Percentiles rank a stretch among this genome's conserved stretches.
These are phyloP conservation scores for Houttuynia cordata DNA, from an alignment of 164 flowering plant species.

Conservation along the genomic window DNA sequence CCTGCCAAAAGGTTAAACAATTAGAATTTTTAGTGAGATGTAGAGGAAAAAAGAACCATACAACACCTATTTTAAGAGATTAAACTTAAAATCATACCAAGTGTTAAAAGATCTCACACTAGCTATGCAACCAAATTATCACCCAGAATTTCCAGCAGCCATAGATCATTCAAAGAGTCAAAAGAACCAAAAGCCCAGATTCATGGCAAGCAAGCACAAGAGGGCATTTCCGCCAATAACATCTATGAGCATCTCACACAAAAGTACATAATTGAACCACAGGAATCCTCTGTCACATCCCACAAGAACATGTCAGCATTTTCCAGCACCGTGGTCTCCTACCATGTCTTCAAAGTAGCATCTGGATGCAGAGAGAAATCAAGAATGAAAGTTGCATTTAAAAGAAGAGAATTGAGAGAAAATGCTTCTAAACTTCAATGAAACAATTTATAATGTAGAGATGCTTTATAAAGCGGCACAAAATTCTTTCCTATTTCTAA, in stretches of 20 bases:
- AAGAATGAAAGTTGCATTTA: too few species aligned
- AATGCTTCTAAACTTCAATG: too few species aligned
- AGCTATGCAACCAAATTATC: constrained; percentile 16
- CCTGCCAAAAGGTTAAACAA: constrained; percentile 61
- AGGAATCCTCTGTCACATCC: constrained; percentile 20
- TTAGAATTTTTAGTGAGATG: constrained; percentile 22
- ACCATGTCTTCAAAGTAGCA: not conserved
- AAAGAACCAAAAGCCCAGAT: constrained; percentile 25
- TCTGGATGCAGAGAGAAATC: too few species aligned
- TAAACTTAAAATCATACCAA: constrained; percentile 14
- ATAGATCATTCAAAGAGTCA: constrained; percentile 31
- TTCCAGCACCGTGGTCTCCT: not conserved
- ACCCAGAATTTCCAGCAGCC: constrained; percentile 34
- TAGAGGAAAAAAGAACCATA: constrained; percentile 11
- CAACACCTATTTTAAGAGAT: constrained; percentile 6
- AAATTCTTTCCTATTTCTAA: too few species aligned
- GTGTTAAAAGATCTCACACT: constrained; percentile 14
- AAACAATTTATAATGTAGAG: too few species aligned
- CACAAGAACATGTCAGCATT: constrained; percentile 8
- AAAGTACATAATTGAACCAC: constrained; percentile 34
- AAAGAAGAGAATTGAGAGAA: too few species aligned
- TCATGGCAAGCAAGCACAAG: constrained; percentile 39
- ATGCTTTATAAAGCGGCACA: too few species aligned
- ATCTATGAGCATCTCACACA: constrained; percentile 34
- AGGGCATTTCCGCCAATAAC: constrained; percentile 25